These are phyloP conservation scores for Pontederia crassipes DNA, from an alignment of 176 grass and related monocot genomes.

Conservation along the genomic window DNA sequence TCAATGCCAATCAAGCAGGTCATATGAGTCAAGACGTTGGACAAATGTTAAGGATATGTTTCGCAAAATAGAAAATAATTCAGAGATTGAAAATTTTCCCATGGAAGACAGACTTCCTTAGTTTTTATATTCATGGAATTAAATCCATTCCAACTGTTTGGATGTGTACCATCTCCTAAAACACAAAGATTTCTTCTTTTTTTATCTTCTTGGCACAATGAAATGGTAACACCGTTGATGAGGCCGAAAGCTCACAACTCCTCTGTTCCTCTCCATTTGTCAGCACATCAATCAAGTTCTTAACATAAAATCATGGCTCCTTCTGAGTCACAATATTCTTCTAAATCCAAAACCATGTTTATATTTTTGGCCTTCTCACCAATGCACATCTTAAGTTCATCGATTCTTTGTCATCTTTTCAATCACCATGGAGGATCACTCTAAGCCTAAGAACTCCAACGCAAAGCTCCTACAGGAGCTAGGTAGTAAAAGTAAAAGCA, in stretches of 20 bases:
- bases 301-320: neutral
- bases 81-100: no score
- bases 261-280: slow-evolving; percentile 21
- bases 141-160: no score
- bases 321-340: slow-evolving; percentile 7
- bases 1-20: no score
- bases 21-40: no score
- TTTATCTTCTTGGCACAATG: no score
- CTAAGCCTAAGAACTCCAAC: slow-evolving; percentile 13
- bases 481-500: no score
- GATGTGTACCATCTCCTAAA: no score
- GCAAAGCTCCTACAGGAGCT: slow-evolving; percentile 72
- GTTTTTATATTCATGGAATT: no score
- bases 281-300: slow-evolving; percentile 1
- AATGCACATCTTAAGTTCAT: neutral
- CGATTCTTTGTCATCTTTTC: neutral
- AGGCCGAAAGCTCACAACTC: slow-evolving; percentile 39
- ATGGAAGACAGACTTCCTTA: no score
- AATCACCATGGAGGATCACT: slow-evolving; percentile 36
- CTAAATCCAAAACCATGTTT: neutral
- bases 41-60: no score
- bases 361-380: neutral
- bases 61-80: no score
- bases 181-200: no score
- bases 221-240: neutral